Percentiles rank a stretch among this genome's conserved stretches.
phyloP scores from a whole-genome alignment of 1,139 yeast genomes.

The Taphrina confusa region DNA sequence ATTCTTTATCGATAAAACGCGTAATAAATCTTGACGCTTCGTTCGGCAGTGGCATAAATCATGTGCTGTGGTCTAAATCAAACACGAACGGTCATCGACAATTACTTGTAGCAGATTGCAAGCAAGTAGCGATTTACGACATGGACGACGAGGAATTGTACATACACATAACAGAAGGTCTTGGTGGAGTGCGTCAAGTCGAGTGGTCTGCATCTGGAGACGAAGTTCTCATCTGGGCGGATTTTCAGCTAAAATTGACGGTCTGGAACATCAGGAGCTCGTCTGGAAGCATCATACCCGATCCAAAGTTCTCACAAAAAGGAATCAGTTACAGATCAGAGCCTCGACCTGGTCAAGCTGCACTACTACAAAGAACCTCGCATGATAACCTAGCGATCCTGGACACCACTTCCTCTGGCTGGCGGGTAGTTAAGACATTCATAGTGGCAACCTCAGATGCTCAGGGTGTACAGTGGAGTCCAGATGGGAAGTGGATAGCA shows the following conservation, averaged over 20 bases:
- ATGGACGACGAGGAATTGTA: conserved; percentile 33
- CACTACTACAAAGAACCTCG: conserved; percentile 39
- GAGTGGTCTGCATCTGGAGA: conserved; percentile 40
- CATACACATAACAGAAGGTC: conserved; percentile 36
- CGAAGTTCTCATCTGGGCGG: conserved; percentile 39
- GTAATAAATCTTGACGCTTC: conserved; percentile 30
- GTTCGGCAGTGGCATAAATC: conserved; percentile 9
- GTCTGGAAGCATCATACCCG: conserved; percentile 17
- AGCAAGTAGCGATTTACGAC: conserved; percentile 38
- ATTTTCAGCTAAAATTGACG: conserved; percentile 38
- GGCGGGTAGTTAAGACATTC: conserved; percentile 22
- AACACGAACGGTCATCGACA: conserved; percentile 34
- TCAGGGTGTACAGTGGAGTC: conserved; percentile 41
- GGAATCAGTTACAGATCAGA: conserved; percentile 39
- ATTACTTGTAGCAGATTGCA: conserved; percentile 38
- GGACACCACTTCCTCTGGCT: conserved; percentile 27
- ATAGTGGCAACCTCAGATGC: conserved; percentile 38
- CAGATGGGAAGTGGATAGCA: conserved; percentile 41
- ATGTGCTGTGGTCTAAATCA: conserved; percentile 22
- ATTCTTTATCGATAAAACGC: conserved; percentile 34
- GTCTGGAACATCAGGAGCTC: conserved; percentile 31
- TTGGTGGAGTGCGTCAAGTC: conserved; percentile 36
- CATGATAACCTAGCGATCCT: conserved; percentile 38
- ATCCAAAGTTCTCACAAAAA: conserved; percentile 12
- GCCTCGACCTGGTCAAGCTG: conserved; percentile 34